Evolutionary conservation across 106 monocot species (phyloP), one percentile per base, ranked within the genome.

Genomic region (Vanilla planifolia): DNA sequence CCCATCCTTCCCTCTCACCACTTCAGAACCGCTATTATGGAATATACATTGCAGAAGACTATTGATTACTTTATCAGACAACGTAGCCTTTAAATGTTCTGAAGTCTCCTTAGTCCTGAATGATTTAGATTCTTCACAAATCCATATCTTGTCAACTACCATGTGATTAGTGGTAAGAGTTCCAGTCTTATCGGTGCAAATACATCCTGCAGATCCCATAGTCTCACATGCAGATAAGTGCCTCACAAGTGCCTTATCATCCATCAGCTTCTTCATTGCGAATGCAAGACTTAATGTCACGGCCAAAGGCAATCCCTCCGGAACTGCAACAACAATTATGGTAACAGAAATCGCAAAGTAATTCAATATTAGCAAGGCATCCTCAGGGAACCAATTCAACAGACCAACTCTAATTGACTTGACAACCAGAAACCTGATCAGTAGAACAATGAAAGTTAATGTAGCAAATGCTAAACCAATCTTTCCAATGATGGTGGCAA

Each of bases 161-260:
- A 96, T 96, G 56, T 82, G 96, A 73, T 96, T 96, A 48, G 96
- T 91, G 41, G 96, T 96, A 63, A 96, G 51, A 21, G 96, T 96
- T 19, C 96, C 96, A 13, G 96, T 96, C 70, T 96, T 96, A 76
- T 96, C 96, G 8, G 96, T 96, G 62, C 96, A 96, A 58, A 96
- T 96, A 76, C 91, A 87, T 67, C 59, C 74, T 40, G 83, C 68
- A 60, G 96, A 96, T n/a, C 96, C 96, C 96, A 96, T 91, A 24
- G 96, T 96, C 64, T 96, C 96, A 55, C 96, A 96, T 36, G 96
- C 96, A 43, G 96, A 83, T 19, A 96, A 69, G 63, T 96, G 90
- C 36, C 96, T 75, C 10, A 96, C 96, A 48, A 91, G 84, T 27
- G 96, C 86, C 51, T 81, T 87, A 39, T 84, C 84, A 58, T 84